These are phyloP conservation scores for Vigna nakashimae DNA, from an alignment of 306 rosid species.

Conservation along the genomic window DNA sequence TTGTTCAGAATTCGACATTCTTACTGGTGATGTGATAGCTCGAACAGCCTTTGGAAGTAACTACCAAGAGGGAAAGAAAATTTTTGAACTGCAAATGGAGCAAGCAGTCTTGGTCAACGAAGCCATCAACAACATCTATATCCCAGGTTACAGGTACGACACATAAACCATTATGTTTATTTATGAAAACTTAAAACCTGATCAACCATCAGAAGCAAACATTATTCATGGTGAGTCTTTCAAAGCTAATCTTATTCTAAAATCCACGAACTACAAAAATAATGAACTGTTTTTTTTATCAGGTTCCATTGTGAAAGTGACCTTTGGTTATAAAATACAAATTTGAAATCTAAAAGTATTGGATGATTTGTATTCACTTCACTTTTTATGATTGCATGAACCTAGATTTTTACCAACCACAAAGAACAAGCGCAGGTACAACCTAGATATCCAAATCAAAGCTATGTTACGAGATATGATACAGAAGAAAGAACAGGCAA, in stretches of 20 bases:
- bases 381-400: not conserved
- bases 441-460: not conserved
- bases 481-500: not conserved
- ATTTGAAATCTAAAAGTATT: too few species aligned
- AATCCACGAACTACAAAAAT: too few species aligned
- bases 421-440: conserved; percentile 9
- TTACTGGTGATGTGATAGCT: not conserved
- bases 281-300: too few species aligned
- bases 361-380: not conserved
- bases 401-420: not conserved
- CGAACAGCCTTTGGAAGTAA: conserved; percentile 17
- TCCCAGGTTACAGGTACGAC: conserved; percentile 14
- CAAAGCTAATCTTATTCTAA: too few species aligned
- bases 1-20: not conserved
- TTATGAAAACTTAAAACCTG: too few species aligned
- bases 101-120: not conserved
- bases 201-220: too few species aligned
- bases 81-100: not conserved
- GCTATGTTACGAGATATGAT: not conserved
- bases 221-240: too few species aligned
- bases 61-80: conserved; percentile 19
- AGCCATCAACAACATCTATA: not conserved
- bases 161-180: not conserved
- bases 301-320: too few species aligned
- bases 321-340: too few species aligned